Conservation (phyloP, 2,329 filamentous ascomycete genomes). For the Macrophomina tecta region DNA sequence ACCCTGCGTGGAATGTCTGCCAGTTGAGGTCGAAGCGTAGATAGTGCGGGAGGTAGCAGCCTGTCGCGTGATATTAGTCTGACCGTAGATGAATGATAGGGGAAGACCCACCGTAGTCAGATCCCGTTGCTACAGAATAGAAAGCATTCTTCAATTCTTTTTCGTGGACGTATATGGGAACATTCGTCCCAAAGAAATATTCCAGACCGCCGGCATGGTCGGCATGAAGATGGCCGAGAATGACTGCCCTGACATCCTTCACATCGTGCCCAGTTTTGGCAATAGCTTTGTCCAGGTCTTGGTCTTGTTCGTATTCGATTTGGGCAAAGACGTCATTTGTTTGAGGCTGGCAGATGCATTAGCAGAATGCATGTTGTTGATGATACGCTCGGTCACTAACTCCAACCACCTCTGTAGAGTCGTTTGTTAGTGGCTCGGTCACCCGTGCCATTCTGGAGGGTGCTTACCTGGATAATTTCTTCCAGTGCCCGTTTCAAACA, state of each 20-base stretch:
- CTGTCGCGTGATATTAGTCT: background rate
- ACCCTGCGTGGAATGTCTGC: slow-evolving; percentile 45
- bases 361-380: background rate
- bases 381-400: background rate
- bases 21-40: slow-evolving; percentile 46
- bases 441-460: no score
- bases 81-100: background rate
- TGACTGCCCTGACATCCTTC: slow-evolving; percentile 44
- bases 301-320: slow-evolving; percentile 34
- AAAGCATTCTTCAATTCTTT: slow-evolving; percentile 46
- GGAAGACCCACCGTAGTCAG: slow-evolving; percentile 32
- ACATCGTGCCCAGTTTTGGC: slow-evolving; percentile 41
- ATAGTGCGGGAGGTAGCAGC: slow-evolving; percentile 43
- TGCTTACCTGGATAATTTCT: slow-evolving; percentile 40
- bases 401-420: background rate
- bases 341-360: slow-evolving; percentile 35
- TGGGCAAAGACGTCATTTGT: slow-evolving; percentile 43
- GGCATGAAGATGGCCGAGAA: slow-evolving; percentile 46
- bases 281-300: slow-evolving; percentile 37
- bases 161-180: slow-evolving; percentile 47
- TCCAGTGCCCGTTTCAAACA: slow-evolving; percentile 45
- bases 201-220: slow-evolving; percentile 46
- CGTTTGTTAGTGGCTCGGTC: no score
- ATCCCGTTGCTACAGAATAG: slow-evolving; percentile 44
- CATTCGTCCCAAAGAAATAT: slow-evolving; percentile 41